These are phyloP conservation scores for Acacia concinna DNA, from an alignment of 331 rosid species.

Conservation along the genomic window DNA sequence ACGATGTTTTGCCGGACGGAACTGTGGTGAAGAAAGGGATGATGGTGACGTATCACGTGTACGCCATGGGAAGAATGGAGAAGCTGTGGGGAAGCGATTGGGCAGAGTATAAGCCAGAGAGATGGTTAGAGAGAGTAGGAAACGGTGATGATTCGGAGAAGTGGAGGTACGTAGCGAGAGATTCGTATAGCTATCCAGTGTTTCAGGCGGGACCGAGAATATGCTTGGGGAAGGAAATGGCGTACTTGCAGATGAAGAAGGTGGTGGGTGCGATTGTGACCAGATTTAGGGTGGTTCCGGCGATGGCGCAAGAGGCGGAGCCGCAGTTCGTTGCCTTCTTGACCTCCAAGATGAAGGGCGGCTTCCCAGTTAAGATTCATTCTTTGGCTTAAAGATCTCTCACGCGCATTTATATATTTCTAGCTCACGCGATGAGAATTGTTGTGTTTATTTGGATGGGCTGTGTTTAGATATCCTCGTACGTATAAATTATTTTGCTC, in stretches of 20 bases:
- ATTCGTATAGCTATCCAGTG: slow-evolving; percentile 36
- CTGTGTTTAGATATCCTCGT: not conserved
- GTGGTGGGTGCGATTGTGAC: slow-evolving; percentile 34
- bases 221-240: slow-evolving; percentile 44
- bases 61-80: slow-evolving; percentile 47
- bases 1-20: slow-evolving; percentile 45
- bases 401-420: not conserved
- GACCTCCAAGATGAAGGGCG: slow-evolving; percentile 42
- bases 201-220: slow-evolving; percentile 45
- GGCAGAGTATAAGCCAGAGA: slow-evolving; percentile 40
- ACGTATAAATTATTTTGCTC: too few relatives aligned
- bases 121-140: slow-evolving; percentile 35
- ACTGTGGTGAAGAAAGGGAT: slow-evolving; percentile 35
- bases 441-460: not conserved
- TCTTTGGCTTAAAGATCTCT: not conserved
- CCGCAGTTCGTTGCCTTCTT: slow-evolving; percentile 32
- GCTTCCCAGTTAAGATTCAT: slow-evolving; percentile 31
- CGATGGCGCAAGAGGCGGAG: not conserved
- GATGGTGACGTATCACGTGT: slow-evolving; percentile 34
- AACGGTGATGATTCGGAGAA: not conserved
- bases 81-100: slow-evolving; percentile 41
- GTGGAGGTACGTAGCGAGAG: slow-evolving; percentile 32
- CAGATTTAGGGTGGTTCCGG: slow-evolving; percentile 37
- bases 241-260: slow-evolving; percentile 43
- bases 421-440: too few relatives aligned